Percentiles rank a stretch among this genome's conserved stretches.
Evolutionary conservation across 1,139 yeast genomes (phyloP).

Genomic region (Pneumocystis murina): DNA sequence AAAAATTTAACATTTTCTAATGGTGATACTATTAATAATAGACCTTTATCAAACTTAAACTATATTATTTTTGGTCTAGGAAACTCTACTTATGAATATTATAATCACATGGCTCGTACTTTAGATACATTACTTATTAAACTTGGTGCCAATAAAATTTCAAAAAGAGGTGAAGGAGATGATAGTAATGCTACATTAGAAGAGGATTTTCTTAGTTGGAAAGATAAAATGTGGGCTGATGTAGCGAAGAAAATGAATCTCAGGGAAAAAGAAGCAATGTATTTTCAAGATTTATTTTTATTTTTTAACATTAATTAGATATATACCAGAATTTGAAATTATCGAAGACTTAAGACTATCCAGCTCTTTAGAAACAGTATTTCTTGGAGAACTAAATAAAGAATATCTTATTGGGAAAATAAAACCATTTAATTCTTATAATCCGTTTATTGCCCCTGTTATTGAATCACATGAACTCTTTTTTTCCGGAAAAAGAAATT

Average conservation of each 20-base stretch:
- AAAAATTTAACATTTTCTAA: slow-evolving; percentile 25
- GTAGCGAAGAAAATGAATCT: slow-evolving; percentile 33
- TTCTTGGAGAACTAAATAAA: slow-evolving; percentile 72
- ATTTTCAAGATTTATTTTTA: slow-evolving; percentile 32
- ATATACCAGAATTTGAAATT: slow-evolving; percentile 57
- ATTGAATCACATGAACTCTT: slow-evolving; percentile 53
- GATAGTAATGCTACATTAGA: slow-evolving; percentile 91
- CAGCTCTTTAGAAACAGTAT: slow-evolving; percentile 34
- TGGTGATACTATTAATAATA: slow-evolving; percentile 27
- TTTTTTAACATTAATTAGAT: slow-evolving; percentile 28
- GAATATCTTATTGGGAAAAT: slow-evolving; percentile 39
- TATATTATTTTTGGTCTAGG: slow-evolving; percentile 81
- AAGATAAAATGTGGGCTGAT: slow-evolving; percentile 40
- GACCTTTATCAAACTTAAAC: slow-evolving; percentile 46
- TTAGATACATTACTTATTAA: slow-evolving; percentile 36
- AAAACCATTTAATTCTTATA: slow-evolving; percentile 73
- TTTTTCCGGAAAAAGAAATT: slow-evolving; percentile 48
- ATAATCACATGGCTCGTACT: slow-evolving; percentile 65
- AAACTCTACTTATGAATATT: slow-evolving; percentile 83
- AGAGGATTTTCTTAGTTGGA: slow-evolving; percentile 90
- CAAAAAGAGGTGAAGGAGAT: slow-evolving; percentile 76
- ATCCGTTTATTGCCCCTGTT: slow-evolving; percentile 72
- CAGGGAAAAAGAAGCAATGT: slow-evolving; percentile 49
- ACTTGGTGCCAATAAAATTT: slow-evolving; percentile 60
- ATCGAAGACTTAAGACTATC: slow-evolving; percentile 17